Evolutionary conservation across 2,329 filamentous ascomycete species (phyloP), one percentile per base, ranked within the genome.

Genomic region (Diplodia seriata): DNA sequence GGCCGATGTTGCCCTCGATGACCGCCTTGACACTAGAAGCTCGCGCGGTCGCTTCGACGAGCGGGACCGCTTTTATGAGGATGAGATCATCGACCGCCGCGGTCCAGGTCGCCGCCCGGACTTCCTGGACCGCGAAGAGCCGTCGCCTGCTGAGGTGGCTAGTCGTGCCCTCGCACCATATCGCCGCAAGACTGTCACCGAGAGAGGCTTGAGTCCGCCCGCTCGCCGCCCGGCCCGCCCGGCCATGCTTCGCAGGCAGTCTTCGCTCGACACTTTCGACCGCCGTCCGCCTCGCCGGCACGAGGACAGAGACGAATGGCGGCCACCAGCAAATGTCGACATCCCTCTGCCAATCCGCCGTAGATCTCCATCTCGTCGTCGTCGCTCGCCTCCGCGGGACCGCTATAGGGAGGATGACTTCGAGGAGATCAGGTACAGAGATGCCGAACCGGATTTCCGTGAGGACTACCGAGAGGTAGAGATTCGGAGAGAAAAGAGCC

Each of bases 241-340:
- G 2, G 84, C 84, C 36, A 85, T 94, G 70, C 75, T 95, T 62
- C 87, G 94, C 68, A 88, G 94, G 53, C 93, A 97, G 77, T 97
- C 93, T 15, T 97, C 93, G 64, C 84, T 97, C 49, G 94, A 97
- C 77, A 97, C 91, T 0, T 97, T 93, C 76, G 94, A 97, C 79
- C 89, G 93, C 59, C 88, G 88, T 33, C 90, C 91, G 1, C 73
- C 84, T 66, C 83, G 85, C 38, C 84, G 86, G 54, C 85, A 85
- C 69, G 83, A 83, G 66, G 84, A 90, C 47, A 79, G 85, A 23
- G 86, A 89, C 63, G 85, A 86, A 55, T 89, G 89, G 72, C 84
- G 85, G n/a, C 83, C 86, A n/a, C 87, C 88, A 69, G 84, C 85
- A 51, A 88, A 90, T n/a, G 88, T 91, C 36, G 89, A 90, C 11